A percentile compares a stretch with the other conserved stretches of the same genome.
Evolutionary conservation across 768 basidiomycete species (phyloP).

Genomic region (Phaffia tasmanica): DNA sequence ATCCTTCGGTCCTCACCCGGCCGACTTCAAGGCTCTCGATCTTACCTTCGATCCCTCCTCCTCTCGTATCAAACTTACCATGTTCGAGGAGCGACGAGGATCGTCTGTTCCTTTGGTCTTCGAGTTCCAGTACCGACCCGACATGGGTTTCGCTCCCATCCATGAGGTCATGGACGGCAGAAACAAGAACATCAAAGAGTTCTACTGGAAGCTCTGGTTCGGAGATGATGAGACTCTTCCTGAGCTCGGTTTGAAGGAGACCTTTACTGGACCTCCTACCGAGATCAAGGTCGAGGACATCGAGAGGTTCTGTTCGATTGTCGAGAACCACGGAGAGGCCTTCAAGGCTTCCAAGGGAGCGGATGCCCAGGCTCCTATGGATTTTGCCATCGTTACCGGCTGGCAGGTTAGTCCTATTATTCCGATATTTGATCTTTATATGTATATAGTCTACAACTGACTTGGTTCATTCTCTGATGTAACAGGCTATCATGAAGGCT

Average conservation of each 20-base stretch:
- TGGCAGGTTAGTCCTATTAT: constrained; percentile 66
- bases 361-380: constrained; percentile 82
- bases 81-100: constrained; percentile 72
- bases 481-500: constrained; percentile 93
- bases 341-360: constrained; percentile 69
- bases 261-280: constrained; percentile 72
- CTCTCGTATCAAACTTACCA: constrained; percentile 54
- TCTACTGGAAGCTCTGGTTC: constrained; percentile 98
- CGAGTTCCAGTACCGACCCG: constrained; percentile 74
- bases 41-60: constrained; percentile 50
- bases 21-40: constrained; percentile 71
- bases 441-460: not conserved
- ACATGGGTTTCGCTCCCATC: constrained; percentile 79
- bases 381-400: constrained; percentile 94
- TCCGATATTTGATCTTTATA: not conserved
- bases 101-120: constrained; percentile 68
- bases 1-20: constrained; percentile 60
- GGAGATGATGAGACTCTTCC: constrained; percentile 71
- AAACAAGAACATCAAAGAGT: constrained; percentile 80
- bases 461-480: not conserved
- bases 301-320: constrained; percentile 80
- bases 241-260: constrained; percentile 64
- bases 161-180: constrained; percentile 75
- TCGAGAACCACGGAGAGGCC: constrained; percentile 82
- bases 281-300: constrained; percentile 59